Evolutionary conservation across 179 eudicot species (phyloP).

Genomic region (Gypsophila paniculata): DNA sequence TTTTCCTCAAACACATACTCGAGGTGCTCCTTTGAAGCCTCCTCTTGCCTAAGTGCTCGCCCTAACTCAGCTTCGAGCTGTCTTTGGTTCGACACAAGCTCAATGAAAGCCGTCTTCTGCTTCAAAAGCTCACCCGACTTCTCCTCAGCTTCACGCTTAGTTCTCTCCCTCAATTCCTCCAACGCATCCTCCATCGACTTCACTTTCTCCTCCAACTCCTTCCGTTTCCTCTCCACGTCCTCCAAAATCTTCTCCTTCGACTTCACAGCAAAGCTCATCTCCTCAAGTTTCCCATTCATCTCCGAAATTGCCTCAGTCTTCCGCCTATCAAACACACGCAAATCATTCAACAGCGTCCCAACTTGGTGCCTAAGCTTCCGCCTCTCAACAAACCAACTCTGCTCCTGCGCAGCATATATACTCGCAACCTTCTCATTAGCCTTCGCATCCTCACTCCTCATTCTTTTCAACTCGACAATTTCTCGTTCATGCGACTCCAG

Average conservation of each 20-base stretch:
- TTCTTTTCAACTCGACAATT: slow-evolving; percentile 48
- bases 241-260: slow-evolving; percentile 51
- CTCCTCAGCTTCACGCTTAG: slow-evolving; percentile 50
- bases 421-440: slow-evolving; percentile 87
- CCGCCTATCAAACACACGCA: slow-evolving; percentile 42
- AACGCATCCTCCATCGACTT: slow-evolving; percentile 33
- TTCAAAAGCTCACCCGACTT: slow-evolving; percentile 57
- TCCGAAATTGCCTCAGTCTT: slow-evolving; percentile 45
- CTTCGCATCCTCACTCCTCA: slow-evolving; percentile 79
- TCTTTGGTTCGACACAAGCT: slow-evolving; percentile 79
- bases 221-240: slow-evolving; percentile 48
- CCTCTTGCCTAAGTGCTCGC: slow-evolving; percentile 65
- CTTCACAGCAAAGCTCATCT: slow-evolving; percentile 38
- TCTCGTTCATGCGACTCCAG: slow-evolving; percentile 49
- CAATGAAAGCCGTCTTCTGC: slow-evolving; percentile 82
- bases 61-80: slow-evolving; percentile 89
- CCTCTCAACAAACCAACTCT: slow-evolving; percentile 70
- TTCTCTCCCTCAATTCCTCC: slow-evolving; percentile 57
- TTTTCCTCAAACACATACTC: slow-evolving; percentile 58
- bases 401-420: slow-evolving; percentile 73
- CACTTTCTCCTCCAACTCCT: slow-evolving; percentile 52
- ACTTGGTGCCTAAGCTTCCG: slow-evolving; percentile 61
- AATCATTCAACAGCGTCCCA: slow-evolving; percentile 50
- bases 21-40: slow-evolving; percentile 60
- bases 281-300: slow-evolving; percentile 48